A percentile compares a stretch with the other conserved stretches of the same genome.
These are phyloP conservation scores for Arthrobotrys pseudoclavata DNA, from an alignment of 2,329 filamentous ascomycete genomes.

Conservation along the genomic window DNA sequence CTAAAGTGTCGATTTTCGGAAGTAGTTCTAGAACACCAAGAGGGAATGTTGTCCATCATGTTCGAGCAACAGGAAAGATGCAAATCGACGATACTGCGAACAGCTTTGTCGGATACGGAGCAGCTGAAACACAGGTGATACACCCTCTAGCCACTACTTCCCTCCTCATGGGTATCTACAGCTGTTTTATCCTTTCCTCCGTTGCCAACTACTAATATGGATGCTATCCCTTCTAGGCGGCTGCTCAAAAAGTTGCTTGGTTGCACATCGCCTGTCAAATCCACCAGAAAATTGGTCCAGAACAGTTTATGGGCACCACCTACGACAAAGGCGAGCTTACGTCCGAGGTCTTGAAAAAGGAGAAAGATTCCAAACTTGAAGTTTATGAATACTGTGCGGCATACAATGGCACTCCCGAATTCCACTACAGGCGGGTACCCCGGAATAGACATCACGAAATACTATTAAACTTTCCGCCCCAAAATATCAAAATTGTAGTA, in stretches of 20 bases:
- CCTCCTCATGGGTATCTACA: not conserved
- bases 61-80: constrained; percentile 51
- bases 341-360: constrained; percentile 60
- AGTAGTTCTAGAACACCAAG: not conserved
- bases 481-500: constrained; percentile 65
- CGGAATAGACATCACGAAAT: constrained; percentile 61
- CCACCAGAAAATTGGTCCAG: constrained; percentile 23
- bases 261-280: constrained; percentile 45
- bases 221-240: constrained; percentile 4
- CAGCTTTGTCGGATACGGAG: constrained; percentile 40
- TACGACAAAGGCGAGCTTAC: constrained; percentile 49
- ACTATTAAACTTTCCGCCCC: constrained; percentile 65
- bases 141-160: not conserved
- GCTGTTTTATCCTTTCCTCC: no score
- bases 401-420: constrained; percentile 65
- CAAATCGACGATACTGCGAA: constrained; percentile 23
- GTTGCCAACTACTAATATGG: not conserved
- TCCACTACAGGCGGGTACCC: constrained; percentile 33
- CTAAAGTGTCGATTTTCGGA: constrained; percentile 46
- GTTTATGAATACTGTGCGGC: constrained; percentile 68
- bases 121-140: constrained; percentile 38
- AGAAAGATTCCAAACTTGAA: constrained; percentile 64
- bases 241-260: constrained; percentile 43
- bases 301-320: constrained; percentile 35
- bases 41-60: constrained; percentile 15